Conservation (phyloP, 2,329 filamentous ascomycete species). For the Pestalotiopsis fici region DNA sequence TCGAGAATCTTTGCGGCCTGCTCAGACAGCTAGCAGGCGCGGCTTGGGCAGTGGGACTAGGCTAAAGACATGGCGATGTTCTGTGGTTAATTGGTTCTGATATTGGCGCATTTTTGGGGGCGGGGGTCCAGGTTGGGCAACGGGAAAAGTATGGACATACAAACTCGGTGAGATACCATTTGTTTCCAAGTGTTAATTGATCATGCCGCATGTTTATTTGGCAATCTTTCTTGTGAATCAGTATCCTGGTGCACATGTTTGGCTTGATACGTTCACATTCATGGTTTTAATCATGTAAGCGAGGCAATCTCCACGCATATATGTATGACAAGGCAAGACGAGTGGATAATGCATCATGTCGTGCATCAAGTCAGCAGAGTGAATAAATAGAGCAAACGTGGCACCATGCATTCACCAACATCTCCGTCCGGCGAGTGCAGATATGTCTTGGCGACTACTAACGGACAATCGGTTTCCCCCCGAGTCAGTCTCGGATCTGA, state of each 20-base stretch:
- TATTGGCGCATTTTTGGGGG: neutral
- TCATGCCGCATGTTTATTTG: neutral
- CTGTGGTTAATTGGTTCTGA: neutral
- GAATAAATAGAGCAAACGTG: too few relatives aligned
- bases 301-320: too few relatives aligned
- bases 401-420: too few relatives aligned
- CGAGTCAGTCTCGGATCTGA: neutral
- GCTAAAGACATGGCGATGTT: slow-evolving; percentile 9
- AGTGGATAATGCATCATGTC: too few relatives aligned
- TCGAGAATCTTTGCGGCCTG: slow-evolving; percentile 67
- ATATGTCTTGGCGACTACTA: too few relatives aligned
- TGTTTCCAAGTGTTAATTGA: neutral
- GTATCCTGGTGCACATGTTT: neutral
- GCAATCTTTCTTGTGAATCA: neutral
- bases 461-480: neutral
- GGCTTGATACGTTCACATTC: neutral
- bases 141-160: neutral
- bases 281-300: too few relatives aligned
- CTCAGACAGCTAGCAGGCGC: slow-evolving; percentile 61
- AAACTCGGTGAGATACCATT: neutral
- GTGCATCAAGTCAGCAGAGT: too few relatives aligned
- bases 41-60: slow-evolving; percentile 38
- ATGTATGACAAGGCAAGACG: too few relatives aligned
- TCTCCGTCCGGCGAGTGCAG: too few relatives aligned
- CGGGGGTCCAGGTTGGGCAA: neutral